Evolutionary conservation across 371 early-diverging fungal genomes (phyloP).

Genomic region (Rozella allomycis): DNA sequence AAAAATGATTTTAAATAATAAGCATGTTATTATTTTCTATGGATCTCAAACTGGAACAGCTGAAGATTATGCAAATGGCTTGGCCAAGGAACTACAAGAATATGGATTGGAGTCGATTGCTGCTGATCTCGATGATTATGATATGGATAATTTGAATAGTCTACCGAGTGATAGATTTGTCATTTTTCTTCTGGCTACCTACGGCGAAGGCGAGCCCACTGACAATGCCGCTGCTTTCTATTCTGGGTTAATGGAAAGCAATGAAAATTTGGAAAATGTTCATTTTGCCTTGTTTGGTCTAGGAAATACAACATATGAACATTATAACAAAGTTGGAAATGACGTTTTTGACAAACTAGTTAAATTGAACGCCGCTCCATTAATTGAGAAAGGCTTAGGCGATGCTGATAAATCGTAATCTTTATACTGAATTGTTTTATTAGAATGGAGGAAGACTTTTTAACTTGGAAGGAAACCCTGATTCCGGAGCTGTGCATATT

Average conservation of each 20-base stretch:
- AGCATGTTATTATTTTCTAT: slow-evolving; percentile 3
- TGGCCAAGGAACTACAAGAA: slow-evolving; percentile 39
- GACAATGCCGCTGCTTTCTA: slow-evolving; percentile 74
- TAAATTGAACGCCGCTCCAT: slow-evolving; percentile 43
- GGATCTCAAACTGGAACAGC: slow-evolving; percentile 21
- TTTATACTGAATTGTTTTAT: neutral
- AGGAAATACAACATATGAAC: slow-evolving; percentile 86
- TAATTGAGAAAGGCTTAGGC: slow-evolving; percentile 72
- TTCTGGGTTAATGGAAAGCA: slow-evolving; percentile 34
- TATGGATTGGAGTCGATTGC: neutral
- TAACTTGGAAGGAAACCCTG: slow-evolving; percentile 79
- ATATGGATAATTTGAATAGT: neutral
- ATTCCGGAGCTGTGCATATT: too few relatives aligned
- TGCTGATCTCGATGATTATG: neutral
- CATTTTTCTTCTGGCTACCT: slow-evolving; percentile 70
- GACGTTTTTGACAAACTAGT: slow-evolving; percentile 25
- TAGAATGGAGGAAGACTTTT: slow-evolving; percentile 80
- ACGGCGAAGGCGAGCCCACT: slow-evolving; percentile 73
- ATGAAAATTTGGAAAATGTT: slow-evolving; percentile 25
- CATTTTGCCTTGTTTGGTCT: slow-evolving; percentile 57
- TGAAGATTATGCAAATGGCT: slow-evolving; percentile 71
- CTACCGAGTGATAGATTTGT: slow-evolving; percentile 18
- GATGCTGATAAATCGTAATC: slow-evolving; percentile 61
- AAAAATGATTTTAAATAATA: too few relatives aligned
- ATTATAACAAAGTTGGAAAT: slow-evolving; percentile 69